These are phyloP conservation scores for Botrytis medusae DNA, from an alignment of 2,329 filamentous ascomycete species.

Conservation along the genomic window DNA sequence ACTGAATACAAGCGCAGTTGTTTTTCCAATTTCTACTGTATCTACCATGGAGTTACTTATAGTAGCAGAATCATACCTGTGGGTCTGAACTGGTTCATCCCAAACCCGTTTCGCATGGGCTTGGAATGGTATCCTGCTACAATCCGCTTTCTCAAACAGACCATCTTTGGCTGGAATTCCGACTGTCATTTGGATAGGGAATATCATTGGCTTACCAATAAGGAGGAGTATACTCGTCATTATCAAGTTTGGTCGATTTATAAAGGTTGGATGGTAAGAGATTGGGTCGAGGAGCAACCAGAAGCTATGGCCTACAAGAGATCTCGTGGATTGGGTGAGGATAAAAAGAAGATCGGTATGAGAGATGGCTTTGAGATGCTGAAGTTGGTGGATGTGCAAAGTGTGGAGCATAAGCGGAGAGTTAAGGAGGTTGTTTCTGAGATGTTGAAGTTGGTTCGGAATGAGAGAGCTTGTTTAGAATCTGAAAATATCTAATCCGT, in stretches of 20 bases:
- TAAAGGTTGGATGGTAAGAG: neutral
- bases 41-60: neutral
- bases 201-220: neutral
- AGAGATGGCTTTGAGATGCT: neutral
- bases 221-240: neutral
- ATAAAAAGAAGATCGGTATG: neutral
- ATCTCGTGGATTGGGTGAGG: neutral
- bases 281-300: slow-evolving; percentile 5
- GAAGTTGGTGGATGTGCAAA: neutral
- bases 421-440: neutral
- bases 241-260: neutral
- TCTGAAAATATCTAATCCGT: no score
- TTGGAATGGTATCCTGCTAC: neutral
- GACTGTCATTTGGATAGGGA: neutral
- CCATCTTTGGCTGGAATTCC: neutral
- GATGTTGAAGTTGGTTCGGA: neutral
- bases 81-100: neutral
- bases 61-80: rapidly evolving
- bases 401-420: neutral
- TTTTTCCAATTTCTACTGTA: rapidly evolving
- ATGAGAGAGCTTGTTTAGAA: no score
- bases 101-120: neutral
- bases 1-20: rapidly evolving
- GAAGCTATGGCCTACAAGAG: neutral
- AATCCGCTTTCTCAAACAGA: neutral